Evolutionary conservation across 805 yeast species (phyloP).

Genomic region (Sugiyamaella smithiae): DNA sequence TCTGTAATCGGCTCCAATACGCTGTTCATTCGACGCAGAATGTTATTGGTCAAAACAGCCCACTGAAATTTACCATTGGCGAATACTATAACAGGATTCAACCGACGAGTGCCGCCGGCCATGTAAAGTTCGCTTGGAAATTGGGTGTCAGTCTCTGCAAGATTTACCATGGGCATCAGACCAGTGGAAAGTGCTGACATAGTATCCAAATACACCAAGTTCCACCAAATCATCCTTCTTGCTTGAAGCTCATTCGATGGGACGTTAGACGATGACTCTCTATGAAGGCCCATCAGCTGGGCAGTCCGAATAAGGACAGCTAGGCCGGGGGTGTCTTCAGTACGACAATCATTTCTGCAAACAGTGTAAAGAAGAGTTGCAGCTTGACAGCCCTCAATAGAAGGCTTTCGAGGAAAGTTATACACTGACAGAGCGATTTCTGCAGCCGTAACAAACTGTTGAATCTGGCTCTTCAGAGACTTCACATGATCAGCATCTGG

Average conservation of each 20-base stretch:
- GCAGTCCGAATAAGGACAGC: slow-evolving; percentile 14
- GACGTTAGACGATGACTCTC: slow-evolving; percentile 5
- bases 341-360: slow-evolving; percentile 16
- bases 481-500: slow-evolving; percentile 1
- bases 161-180: slow-evolving; percentile 8
- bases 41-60: slow-evolving; percentile 6
- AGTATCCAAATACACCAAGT: slow-evolving; percentile 13
- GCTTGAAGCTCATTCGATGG: slow-evolving; percentile 4
- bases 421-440: slow-evolving; percentile 13
- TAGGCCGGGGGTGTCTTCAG: slow-evolving; percentile 15
- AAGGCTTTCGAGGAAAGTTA: slow-evolving; percentile 14
- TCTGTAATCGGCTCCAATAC: slow-evolving; percentile 6
- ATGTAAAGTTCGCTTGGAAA: slow-evolving; percentile 9
- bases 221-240: slow-evolving; percentile 17
- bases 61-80: slow-evolving; percentile 13
- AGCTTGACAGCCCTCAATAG: slow-evolving; percentile 11
- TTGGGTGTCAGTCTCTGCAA: slow-evolving; percentile 11
- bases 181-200: slow-evolving; percentile 14
- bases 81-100: slow-evolving; percentile 9
- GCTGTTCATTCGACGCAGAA: slow-evolving; percentile 8
- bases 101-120: not conserved
- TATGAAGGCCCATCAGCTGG: slow-evolving; percentile 16
- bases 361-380: slow-evolving; percentile 13
- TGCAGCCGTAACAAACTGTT: slow-evolving; percentile 13
- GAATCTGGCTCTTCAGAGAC: slow-evolving; percentile 8